Percentiles rank a stretch among this genome's conserved stretches.
Evolutionary conservation across 1,284 basidiomycete genomes (phyloP).

Genomic region (Ustilago tritici): DNA sequence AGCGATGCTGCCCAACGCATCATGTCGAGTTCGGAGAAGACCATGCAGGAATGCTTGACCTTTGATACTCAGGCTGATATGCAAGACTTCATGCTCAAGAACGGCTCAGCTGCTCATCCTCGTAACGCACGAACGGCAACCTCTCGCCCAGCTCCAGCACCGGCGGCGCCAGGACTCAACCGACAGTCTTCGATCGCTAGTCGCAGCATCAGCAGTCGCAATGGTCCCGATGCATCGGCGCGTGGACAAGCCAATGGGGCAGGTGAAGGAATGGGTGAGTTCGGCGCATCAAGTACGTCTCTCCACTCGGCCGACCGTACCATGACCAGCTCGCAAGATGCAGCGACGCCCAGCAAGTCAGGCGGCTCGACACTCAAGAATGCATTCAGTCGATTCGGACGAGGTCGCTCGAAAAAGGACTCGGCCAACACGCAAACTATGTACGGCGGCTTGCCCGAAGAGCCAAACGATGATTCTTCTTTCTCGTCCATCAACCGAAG

Average conservation of each 20-base stretch:
- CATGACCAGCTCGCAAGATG: slow-evolving; percentile 22
- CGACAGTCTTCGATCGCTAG: slow-evolving; percentile 36
- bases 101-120: slow-evolving; percentile 22
- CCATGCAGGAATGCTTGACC: slow-evolving; percentile 57
- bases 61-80: slow-evolving; percentile 64
- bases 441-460: slow-evolving; percentile 53
- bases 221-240: slow-evolving; percentile 26
- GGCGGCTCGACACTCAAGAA: slow-evolving; percentile 56
- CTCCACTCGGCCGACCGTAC: slow-evolving; percentile 51
- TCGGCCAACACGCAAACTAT: slow-evolving; percentile 43
- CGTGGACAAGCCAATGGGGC: slow-evolving; percentile 33
- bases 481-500: slow-evolving; percentile 37
- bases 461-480: slow-evolving; percentile 35
- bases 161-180: slow-evolving; percentile 15
- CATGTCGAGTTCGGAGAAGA: slow-evolving; percentile 61
- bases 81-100: slow-evolving; percentile 60
- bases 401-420: slow-evolving; percentile 52
- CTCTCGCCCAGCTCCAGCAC: slow-evolving; percentile 12
- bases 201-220: slow-evolving; percentile 48
- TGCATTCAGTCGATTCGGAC: slow-evolving; percentile 59
- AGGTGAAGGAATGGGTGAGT: slow-evolving; percentile 48
- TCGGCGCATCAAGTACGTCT: slow-evolving; percentile 52
- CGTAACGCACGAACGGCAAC: slow-evolving; percentile 27
- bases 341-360: slow-evolving; percentile 39
- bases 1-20: slow-evolving; percentile 60